These are phyloP conservation scores for Penicillium oxalicum DNA, from an alignment of 2,329 filamentous ascomycete species.

Conservation along the genomic window DNA sequence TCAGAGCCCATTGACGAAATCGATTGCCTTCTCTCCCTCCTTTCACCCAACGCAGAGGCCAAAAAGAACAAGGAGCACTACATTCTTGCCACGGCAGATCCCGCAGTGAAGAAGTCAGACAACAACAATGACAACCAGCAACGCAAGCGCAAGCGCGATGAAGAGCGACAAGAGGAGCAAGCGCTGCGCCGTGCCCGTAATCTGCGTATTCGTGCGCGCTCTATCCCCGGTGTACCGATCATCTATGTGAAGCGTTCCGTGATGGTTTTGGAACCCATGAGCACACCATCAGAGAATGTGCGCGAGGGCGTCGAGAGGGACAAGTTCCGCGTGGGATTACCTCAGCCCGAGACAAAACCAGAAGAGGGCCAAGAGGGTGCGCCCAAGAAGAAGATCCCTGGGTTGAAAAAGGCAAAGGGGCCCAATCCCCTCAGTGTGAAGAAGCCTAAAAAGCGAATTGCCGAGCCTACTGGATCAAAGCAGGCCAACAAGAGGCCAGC, in stretches of 20 bases:
- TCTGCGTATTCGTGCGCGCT: slow-evolving; percentile 36
- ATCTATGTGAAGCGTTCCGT: slow-evolving; percentile 48
- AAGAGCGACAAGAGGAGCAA: slow-evolving; percentile 26
- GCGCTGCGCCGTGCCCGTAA: slow-evolving; percentile 27
- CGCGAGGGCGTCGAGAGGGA: slow-evolving; percentile 41
- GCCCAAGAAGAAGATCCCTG: slow-evolving; percentile 29
- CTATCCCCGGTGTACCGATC: slow-evolving; percentile 45
- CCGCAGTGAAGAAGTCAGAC: slow-evolving; percentile 19
- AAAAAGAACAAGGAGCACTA: slow-evolving; percentile 47
- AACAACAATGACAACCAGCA: slow-evolving; percentile 20
- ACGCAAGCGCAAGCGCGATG: slow-evolving; percentile 30
- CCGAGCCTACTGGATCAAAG: slow-evolving; percentile 15
- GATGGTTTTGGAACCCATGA: slow-evolving; percentile 47
- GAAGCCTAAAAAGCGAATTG: slow-evolving; percentile 39
- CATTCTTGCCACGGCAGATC: slow-evolving; percentile 42
- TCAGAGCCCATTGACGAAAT: slow-evolving; percentile 40
- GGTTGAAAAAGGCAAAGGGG: slow-evolving; percentile 37
- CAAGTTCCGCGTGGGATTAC: slow-evolving; percentile 42
- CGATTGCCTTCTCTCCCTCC: slow-evolving; percentile 41
- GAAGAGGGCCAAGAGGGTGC: slow-evolving; percentile 19
- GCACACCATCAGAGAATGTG: slow-evolving; percentile 37
- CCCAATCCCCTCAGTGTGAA: slow-evolving; percentile 46
- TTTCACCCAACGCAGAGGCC: slow-evolving; percentile 33
- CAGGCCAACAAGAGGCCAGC: slow-evolving; percentile 16
- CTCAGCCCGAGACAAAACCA: slow-evolving; percentile 29